These are phyloP conservation scores for Epichloe hybrida DNA, from an alignment of 2,329 filamentous ascomycete genomes.

Conservation along the genomic window DNA sequence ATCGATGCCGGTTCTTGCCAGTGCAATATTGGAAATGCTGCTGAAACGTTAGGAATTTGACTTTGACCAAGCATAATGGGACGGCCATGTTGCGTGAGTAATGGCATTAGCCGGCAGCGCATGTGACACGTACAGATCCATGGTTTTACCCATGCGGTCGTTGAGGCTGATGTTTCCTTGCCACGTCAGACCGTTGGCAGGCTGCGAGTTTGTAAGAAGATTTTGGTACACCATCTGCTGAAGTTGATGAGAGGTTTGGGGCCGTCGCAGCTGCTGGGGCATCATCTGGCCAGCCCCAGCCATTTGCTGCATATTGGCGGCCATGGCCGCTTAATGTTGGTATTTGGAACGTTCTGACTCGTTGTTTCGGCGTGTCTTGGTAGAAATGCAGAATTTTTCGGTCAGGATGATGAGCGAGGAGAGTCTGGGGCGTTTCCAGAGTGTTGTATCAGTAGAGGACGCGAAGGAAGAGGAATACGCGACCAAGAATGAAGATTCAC, in stretches of 20 bases:
- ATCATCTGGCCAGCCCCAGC: constrained; percentile 32
- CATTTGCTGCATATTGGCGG: constrained; percentile 47
- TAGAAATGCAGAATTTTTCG: background rate
- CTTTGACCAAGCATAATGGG: background rate
- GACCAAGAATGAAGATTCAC: background rate
- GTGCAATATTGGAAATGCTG: constrained; percentile 38
- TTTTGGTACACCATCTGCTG: constrained; percentile 28
- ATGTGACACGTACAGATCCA: constrained; percentile 26
- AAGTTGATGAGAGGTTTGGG: constrained; percentile 16
- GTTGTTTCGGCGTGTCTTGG: background rate
- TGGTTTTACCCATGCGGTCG: constrained; percentile 29
- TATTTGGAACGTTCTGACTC: background rate
- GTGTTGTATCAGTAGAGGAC: background rate
- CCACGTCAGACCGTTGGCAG: constrained; percentile 22
- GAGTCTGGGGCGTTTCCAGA: background rate
- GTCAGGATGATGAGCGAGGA: background rate
- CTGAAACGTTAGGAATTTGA: constrained; percentile 3
- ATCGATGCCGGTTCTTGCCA: constrained; percentile 30
- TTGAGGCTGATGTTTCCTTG: constrained; percentile 23
- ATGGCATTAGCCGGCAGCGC: background rate
- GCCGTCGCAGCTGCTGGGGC: constrained; percentile 27
- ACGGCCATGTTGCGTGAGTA: background rate
- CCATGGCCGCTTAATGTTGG: constrained; percentile 34
- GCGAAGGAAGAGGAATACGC: background rate
- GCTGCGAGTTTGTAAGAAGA: constrained; percentile 21